Conservation (phyloP, 2,329 filamentous ascomycete species). For the Aspergillus pseudonomiae region DNA sequence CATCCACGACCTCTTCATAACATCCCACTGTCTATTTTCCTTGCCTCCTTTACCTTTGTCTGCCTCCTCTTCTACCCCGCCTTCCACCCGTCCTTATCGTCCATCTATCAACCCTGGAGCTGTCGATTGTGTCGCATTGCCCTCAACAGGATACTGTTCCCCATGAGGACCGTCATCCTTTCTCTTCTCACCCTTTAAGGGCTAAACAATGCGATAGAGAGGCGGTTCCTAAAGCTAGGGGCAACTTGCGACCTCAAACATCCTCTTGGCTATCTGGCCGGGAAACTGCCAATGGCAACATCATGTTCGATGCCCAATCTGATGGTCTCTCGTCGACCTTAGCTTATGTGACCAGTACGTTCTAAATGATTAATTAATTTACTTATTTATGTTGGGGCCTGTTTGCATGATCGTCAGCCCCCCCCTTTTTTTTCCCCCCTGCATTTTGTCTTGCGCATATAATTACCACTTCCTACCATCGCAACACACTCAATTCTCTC, state of each 20-base stretch:
- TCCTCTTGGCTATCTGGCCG: conserved; percentile 37
- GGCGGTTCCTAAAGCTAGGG: conserved; percentile 33
- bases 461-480: not conserved
- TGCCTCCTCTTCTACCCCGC: conserved; percentile 1
- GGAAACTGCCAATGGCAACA: conserved; percentile 41
- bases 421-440: conserved; percentile 1
- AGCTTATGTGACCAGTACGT: conserved; percentile 42
- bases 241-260: conserved; percentile 40
- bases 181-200: conserved; percentile 22
- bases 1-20: not conserved
- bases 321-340: conserved; percentile 38
- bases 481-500: conserved; percentile 6
- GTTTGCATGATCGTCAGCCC: not conserved
- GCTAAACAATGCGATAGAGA: conserved; percentile 46
- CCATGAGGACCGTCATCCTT: conserved; percentile 25
- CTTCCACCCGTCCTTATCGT: conserved; percentile 15
- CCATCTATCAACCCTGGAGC: conserved; percentile 25
- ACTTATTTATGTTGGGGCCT: not conserved
- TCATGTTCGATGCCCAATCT: conserved; percentile 46
- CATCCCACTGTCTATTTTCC: not conserved
- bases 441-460: conserved; percentile 6
- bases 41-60: conserved; percentile 5
- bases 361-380: conserved; percentile 5
- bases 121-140: conserved; percentile 18
- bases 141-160: conserved; percentile 11